Conservation (phyloP, 1,284 basidiomycete species). For the Sphagnurus paluster region DNA sequence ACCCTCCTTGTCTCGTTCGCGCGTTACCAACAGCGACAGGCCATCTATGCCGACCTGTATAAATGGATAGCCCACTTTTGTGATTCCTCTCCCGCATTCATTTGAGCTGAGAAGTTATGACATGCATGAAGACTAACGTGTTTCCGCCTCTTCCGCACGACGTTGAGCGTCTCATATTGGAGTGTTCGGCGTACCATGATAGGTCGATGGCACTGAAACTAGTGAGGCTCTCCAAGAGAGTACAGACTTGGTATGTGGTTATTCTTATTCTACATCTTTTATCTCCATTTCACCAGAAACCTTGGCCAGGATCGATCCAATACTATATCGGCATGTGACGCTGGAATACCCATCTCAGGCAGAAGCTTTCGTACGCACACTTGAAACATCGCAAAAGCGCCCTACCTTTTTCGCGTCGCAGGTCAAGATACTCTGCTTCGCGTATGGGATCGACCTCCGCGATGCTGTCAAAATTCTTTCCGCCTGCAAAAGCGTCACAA, state of each 20-base stretch:
- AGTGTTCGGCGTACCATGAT: constrained; percentile 14
- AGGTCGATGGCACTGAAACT: constrained; percentile 13
- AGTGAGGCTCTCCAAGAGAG: constrained; percentile 7
- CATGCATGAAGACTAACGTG: constrained; percentile 1
- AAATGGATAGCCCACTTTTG: background rate
- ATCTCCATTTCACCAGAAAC: background rate
- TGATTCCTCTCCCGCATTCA: constrained; percentile 1
- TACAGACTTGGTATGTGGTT: constrained; percentile 7
- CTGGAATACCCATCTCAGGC: constrained; percentile 13
- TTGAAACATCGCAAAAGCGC: constrained; percentile 11
- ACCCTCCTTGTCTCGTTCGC: constrained; percentile 1
- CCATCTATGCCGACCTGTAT: background rate
- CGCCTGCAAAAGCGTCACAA: constrained; percentile 13
- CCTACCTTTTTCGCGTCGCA: constrained; percentile 9
- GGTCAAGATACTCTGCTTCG: constrained; percentile 18
- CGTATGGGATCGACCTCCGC: constrained; percentile 17
- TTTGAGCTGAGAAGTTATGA: constrained; percentile 2
- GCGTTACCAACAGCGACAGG: background rate
- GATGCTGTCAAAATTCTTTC: constrained; percentile 19
- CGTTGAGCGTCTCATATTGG: constrained; percentile 12
- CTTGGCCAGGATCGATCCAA: constrained; percentile 15
- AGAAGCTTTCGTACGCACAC: constrained; percentile 17
- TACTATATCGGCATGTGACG: constrained; percentile 13
- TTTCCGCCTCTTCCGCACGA: constrained; percentile 14
- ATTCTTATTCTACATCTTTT: background rate